Base-by-base conservation (phyloP, 306 rosid species). In the Gleditsia sinensis region DNA sequence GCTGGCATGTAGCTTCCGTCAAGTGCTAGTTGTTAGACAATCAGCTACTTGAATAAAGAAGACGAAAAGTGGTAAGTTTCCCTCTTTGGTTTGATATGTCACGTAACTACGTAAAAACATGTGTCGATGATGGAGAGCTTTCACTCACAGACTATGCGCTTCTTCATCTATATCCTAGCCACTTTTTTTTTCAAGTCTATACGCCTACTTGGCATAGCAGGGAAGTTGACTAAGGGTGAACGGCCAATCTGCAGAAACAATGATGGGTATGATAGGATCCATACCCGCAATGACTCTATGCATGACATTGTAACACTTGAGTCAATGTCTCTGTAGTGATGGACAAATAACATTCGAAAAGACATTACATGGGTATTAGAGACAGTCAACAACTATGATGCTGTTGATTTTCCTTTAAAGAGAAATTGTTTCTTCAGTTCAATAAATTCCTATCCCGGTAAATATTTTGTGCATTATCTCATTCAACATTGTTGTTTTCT, bases 381-480 rank as follows among this genome's bases (percentile, higher is more conserved):
- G 67, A 72, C 64, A 27, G 74, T 27, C 45, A 81, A 72, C 65
- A 81, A 60, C 24, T n/a, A 37, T 34, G 60, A 71, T 56, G 57
- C 8, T 67, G 21, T 14, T 77, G 21, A 66, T 19, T 37, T 67
- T 79, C 65, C 28, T 67, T 62, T 65, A 24, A 17, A 71, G 37
- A 34, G 43, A 62, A 75, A 19, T 23, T 60, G 51, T 16, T 56
- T 75, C 71, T 42, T 17, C 74, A 55, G 63, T 84, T 68, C 73
- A 65, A 54, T 36, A 81, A 81, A 69, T 58, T 75, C 90, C 30
- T 89, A 94, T 97, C 98, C 98, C 24, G 96, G 90, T 77, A 94
- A n/a, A 94, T 73, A 94, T 88, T 79, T 89, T 94, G 54, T 95
- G 96, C 98, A 94, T 94, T 94, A 94, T 87, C 94, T 94, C 97